Evolutionary conservation across 345 rosid genomes (phyloP), one percentile per base, ranked within the genome.

Genomic region (Geranium rotundifolium): DNA sequence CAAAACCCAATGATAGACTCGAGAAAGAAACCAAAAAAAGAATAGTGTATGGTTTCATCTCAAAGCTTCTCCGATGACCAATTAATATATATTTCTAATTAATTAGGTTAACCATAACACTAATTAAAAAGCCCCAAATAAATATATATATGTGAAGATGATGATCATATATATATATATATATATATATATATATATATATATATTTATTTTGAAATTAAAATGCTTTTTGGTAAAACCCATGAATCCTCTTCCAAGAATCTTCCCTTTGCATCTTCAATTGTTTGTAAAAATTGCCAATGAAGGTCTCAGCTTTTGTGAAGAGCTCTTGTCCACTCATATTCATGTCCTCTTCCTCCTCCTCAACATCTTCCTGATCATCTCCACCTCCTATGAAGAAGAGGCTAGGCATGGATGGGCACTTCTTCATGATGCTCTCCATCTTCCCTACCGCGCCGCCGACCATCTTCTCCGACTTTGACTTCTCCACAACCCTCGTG

Each of bases 201-300:
- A 23, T 23, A 23, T 23, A 23, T 23, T 23, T 23, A 23, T 23
- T 23, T 34, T 34, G 41, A 34, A 34, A 34, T 19, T 69, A 76
- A 63, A 73, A 72, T 58, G 80, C 72, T 71, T 76, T 79, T 69
- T 76, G 77, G 66, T 80, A 80, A 46, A 78, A 55, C 59, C 77
- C 85, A 68, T 81, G 77, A 71, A 77, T 80, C 70, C 68, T 77
- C 69, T 77, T 75, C 82, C 80, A 82, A 3, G 85, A 86, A 1
- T 82, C 85, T 68, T 80, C 85, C 69, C 85, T 82, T 59, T 86
- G 89, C 82, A 84, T 79, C 84, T 82, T 76, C 84, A 86, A 72
- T 73, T 86, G 85, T 67, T 73, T 74, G 82, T 84, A 76, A 54
- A 86, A 86, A 62, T 82, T 82, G 4, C 85, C 84, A 1, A 86